Percentiles rank a stretch among this genome's conserved stretches.
These are phyloP conservation scores for Yamadazyma sp. DNA, from an alignment of 805 yeast species.

Conservation along the genomic window DNA sequence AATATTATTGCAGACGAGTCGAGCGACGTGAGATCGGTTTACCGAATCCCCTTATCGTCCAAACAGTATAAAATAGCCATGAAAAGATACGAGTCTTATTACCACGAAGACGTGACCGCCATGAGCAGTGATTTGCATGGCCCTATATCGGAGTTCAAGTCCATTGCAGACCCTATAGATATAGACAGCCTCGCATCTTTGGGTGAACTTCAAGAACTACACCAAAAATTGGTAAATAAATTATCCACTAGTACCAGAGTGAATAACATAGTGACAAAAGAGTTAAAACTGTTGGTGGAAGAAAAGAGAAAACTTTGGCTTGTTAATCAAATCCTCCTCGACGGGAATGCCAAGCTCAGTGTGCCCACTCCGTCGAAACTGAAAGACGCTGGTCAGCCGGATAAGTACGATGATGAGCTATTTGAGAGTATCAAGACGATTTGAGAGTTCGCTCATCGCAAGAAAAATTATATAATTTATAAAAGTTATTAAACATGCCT, in stretches of 20 bases:
- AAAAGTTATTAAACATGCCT: neutral
- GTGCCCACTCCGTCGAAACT: conserved; percentile 19
- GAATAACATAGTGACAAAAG: conserved; percentile 33
- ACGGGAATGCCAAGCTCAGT: conserved; percentile 41
- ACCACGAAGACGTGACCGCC: conserved; percentile 2
- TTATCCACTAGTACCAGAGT: conserved; percentile 40
- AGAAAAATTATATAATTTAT: conserved; percentile 2
- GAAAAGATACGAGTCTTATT: conserved; percentile 28
- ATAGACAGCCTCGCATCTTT: conserved; percentile 18
- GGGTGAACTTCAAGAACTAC: conserved; percentile 20
- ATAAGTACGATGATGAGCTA: conserved; percentile 15
- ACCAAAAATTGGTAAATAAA: conserved; percentile 30
- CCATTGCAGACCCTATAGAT: neutral
- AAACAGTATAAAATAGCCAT: conserved; percentile 36
- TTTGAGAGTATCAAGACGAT: conserved; percentile 9
- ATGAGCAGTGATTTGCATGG: conserved; percentile 1
- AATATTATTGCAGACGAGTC: conserved; percentile 22
- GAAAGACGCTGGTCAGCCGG: conserved; percentile 9
- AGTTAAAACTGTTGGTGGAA: conserved; percentile 25
- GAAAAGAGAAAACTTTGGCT: conserved; percentile 40
- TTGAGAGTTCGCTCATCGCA: conserved; percentile 10
- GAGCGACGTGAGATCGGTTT: conserved; percentile 19
- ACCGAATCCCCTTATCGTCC: conserved; percentile 30
- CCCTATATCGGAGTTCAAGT: conserved; percentile 1
- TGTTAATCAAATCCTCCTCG: conserved; percentile 43